Evolutionary conservation across 2,329 filamentous ascomycete genomes (phyloP).

Genomic region (Colletotrichum paranaense): DNA sequence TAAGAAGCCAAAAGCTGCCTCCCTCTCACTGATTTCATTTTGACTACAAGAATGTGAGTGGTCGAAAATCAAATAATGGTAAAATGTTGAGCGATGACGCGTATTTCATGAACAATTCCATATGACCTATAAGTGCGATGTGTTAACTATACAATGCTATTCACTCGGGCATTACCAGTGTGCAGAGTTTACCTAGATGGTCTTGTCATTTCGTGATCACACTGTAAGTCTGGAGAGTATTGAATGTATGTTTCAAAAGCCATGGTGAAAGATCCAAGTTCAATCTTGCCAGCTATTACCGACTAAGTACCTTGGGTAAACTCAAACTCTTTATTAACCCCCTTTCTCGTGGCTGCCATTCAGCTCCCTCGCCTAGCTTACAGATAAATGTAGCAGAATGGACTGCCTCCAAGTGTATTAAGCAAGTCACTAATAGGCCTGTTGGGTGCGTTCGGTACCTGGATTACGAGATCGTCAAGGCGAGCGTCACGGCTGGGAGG

Average conservation of each 20-base stretch:
- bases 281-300: neutral
- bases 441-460: constrained; percentile 40
- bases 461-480: constrained; percentile 40
- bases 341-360: neutral
- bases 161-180: too few relatives aligned
- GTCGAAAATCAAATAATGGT: too few relatives aligned
- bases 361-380: constrained; percentile 3
- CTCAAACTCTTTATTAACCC: neutral
- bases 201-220: too few relatives aligned
- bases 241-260: neutral
- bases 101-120: too few relatives aligned
- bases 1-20: too few relatives aligned
- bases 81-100: too few relatives aligned
- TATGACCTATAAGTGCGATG: too few relatives aligned
- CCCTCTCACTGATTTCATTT: too few relatives aligned
- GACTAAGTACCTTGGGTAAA: neutral
- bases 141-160: too few relatives aligned
- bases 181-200: too few relatives aligned
- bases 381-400: constrained; percentile 48
- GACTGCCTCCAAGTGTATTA: constrained; percentile 45
- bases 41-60: too few relatives aligned
- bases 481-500: constrained; percentile 38
- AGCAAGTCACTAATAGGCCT: constrained; percentile 46
- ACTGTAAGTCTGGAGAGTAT: too few relatives aligned
- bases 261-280: neutral